These are phyloP conservation scores for Spathaspora hagerdaliae DNA, from an alignment of 805 yeast genomes.

Conservation along the genomic window DNA sequence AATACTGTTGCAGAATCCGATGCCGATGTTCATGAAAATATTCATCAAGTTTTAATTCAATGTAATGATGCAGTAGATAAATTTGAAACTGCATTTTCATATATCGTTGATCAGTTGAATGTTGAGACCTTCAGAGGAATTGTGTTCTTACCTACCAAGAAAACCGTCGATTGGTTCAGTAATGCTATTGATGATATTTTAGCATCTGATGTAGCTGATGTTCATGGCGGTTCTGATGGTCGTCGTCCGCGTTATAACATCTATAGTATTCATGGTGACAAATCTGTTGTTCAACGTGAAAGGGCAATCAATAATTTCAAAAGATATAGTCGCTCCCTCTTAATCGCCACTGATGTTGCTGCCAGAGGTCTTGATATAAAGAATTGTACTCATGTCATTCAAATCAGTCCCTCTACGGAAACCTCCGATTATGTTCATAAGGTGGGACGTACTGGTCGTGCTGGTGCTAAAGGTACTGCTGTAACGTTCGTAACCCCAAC, in stretches of 20 bases:
- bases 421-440: constrained; percentile 84
- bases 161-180: constrained; percentile 57
- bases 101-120: constrained; percentile 39
- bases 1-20: constrained; percentile 74
- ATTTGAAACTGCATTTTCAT: constrained; percentile 53
- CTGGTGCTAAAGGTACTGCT: constrained; percentile 76
- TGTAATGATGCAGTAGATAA: constrained; percentile 55
- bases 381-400: constrained; percentile 78
- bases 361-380: constrained; percentile 98
- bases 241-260: constrained; percentile 18
- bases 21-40: constrained; percentile 72
- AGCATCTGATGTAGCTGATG: background rate
- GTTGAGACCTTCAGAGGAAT: constrained; percentile 64
- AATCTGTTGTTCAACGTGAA: constrained; percentile 67
- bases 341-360: constrained; percentile 88
- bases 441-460: constrained; percentile 95
- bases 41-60: constrained; percentile 60
- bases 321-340: constrained; percentile 43
- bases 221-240: constrained; percentile 12
- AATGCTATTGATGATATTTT: constrained; percentile 27
- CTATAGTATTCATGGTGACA: constrained; percentile 62
- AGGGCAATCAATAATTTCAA: constrained; percentile 53
- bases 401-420: constrained; percentile 72
- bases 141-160: constrained; percentile 77
- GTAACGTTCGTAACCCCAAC: constrained; percentile 50